Evolutionary conservation across 306 rosid genomes (phyloP), one percentile per base, ranked within the genome.

Genomic region (Cajanus cajan): DNA sequence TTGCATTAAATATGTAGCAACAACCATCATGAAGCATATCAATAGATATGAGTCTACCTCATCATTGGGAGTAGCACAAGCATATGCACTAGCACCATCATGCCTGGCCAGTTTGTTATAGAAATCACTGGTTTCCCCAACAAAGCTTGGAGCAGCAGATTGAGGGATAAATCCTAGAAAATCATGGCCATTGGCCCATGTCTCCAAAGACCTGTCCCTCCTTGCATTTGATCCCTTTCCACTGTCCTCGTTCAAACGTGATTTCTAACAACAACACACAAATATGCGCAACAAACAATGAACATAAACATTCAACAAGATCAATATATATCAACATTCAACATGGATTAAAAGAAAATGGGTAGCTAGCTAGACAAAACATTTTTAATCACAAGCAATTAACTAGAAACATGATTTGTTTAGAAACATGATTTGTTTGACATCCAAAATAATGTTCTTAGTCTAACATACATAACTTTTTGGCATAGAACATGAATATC

Each of bases 261-360:
- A 88, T 85, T 87, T 92, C 97, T 92, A 81, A 18, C 40, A 70
- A 44, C 33, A 54, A 61, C 19, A 8, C 63, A 63, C 14, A 50
- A 34, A 21, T 19, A 54, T 8, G 33, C 15, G 19, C 59, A 83
- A 51, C 4, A 48, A 55, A 10, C 34, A 22, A 57, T 57, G 36
- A 58, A 59, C 34, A 45, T 1, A 15, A 48, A 36, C 13, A 36
- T 33, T 5, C 55, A 50, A n/a, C 57, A 34, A 5, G 31, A 61
- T 40, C 16, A 41, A 24, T 9, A 62, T 31, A 24, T 9, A 62
- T 31, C 44, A 62, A 62, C 7, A 31, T 62, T 62, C 44, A 6
- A 28, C 21, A 59, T 4, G 4, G 28, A 25, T 8, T 64, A 16
- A n/a, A 28, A 59, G 0, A 24, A 14, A 4, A 18, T 12, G 21